phyloP scores from a whole-genome alignment of 495 filamentous ascomycete species.

The Annulohypoxylon stygium region DNA sequence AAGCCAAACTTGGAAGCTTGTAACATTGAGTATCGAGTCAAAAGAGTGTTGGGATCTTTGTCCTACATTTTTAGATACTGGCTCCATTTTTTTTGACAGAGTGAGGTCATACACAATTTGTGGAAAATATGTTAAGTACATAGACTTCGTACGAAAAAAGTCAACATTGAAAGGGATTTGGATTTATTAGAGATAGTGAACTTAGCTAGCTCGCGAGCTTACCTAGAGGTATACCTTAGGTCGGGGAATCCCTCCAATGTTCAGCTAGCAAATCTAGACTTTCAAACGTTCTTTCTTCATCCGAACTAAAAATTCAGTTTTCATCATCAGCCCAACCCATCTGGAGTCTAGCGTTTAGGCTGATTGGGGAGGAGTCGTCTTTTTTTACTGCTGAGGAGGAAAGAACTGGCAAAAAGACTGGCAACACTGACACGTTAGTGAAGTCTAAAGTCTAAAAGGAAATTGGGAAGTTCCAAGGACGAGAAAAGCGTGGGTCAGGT shows the following conservation, averaged over 20 bases:
- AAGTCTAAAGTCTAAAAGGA: slow-evolving; percentile 32
- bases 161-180: not conserved
- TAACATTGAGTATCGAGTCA: not conserved
- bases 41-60: slow-evolving; percentile 14
- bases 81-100: slow-evolving; percentile 4
- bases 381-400: not conserved
- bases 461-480: slow-evolving; percentile 43
- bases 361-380: slow-evolving; percentile 9
- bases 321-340: slow-evolving; percentile 7
- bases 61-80: slow-evolving; percentile 1
- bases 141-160: not conserved
- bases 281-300: not conserved
- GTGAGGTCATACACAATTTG: slow-evolving; percentile 10
- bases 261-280: slow-evolving; percentile 13
- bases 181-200: not conserved
- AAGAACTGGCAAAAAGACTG: slow-evolving; percentile 4
- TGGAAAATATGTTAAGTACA: not conserved
- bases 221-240: not conserved
- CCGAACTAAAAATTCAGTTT: not conserved
- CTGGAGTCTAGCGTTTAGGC: not conserved
- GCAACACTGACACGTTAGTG: slow-evolving; percentile 20
- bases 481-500: slow-evolving; percentile 33
- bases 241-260: not conserved
- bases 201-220: not conserved
- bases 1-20: slow-evolving; percentile 2